These are phyloP conservation scores for Aureobasidium sp. DNA, from an alignment of 2,329 filamentous ascomycete genomes.

Conservation along the genomic window DNA sequence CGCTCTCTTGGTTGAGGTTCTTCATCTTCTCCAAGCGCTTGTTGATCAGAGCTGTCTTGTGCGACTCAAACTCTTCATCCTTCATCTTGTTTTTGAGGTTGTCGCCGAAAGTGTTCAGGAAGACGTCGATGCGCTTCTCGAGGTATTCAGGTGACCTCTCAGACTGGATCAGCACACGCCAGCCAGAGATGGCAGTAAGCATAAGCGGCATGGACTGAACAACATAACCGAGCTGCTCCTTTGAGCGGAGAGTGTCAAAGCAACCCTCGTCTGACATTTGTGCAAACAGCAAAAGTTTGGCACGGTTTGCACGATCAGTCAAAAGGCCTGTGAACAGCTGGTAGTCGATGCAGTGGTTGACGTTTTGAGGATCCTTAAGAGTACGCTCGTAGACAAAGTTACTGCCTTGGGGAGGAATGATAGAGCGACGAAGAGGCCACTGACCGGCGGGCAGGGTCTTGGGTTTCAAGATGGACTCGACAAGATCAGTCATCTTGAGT, in stretches of 20 bases:
- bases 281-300: constrained; percentile 70
- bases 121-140: constrained; percentile 78
- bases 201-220: constrained; percentile 75
- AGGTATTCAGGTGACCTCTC: constrained; percentile 78
- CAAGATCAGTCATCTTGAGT: constrained; percentile 70
- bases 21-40: constrained; percentile 85
- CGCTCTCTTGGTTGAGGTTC: constrained; percentile 78
- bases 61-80: constrained; percentile 74
- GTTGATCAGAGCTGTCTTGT: constrained; percentile 82
- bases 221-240: constrained; percentile 95
- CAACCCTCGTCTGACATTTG: constrained; percentile 90
- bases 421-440: constrained; percentile 67
- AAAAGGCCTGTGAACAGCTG: constrained; percentile 34
- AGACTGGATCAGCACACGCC: constrained; percentile 87
- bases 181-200: constrained; percentile 65
- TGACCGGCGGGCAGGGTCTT: constrained; percentile 65
- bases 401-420: constrained; percentile 68
- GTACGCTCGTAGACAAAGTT: constrained; percentile 77
- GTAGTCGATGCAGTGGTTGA: constrained; percentile 50
- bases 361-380: constrained; percentile 76
- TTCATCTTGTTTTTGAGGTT: constrained; percentile 62
- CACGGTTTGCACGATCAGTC: constrained; percentile 57
- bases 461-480: constrained; percentile 69
- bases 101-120: constrained; percentile 59
- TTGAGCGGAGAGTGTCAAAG: constrained; percentile 90